Base-by-base conservation (phyloP, 805 yeast species). In the Lachancea thermotolerans region DNA sequence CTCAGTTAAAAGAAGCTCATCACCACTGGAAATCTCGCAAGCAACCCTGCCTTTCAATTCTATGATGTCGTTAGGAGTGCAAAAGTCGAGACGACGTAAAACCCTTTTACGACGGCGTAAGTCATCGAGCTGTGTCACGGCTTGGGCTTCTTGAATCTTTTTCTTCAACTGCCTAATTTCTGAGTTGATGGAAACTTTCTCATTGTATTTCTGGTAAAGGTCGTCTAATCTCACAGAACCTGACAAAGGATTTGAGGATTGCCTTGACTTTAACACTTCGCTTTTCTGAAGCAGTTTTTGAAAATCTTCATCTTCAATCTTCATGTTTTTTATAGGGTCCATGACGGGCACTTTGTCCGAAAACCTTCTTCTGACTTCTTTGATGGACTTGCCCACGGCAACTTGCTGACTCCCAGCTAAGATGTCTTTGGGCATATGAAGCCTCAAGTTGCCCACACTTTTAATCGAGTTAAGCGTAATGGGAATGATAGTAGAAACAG, bases 31-130 rank as follows among this genome's bases (percentile, higher is more conserved):
- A 55, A 91, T 91, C 59, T 91, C 97, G 66, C 98, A 91, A 0
- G 96, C 97, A 46, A 93, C 98, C 62, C 98, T 78, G 45, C 99
- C 99, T 67, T 93, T 93, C 57, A 93, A 74, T 64, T 93, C 97
- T 51, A 93, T 95, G 49, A 93, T 82, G 65, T 93, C 99, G 51
- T 78, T 75, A 44, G 81, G 81, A 2, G 95, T 82, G 35, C 90
- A 82, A 69, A 93, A 93, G 0, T 93, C 97, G 33, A 93, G 75
- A 59, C 96, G 79, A 64, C 98, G 80, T 55, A 93, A 71, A 1
- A 95, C 98, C 57, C 98, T 76, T 65, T 89, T 91, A 57, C 99
- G 82, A 60, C 86, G 87, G 63, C 85, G 88, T 59, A 93, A 74
- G 64, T 93, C 98, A 61, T 93, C 98, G 59, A 93, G 71, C 66